Evolutionary conservation across 495 filamentous ascomycete genomes (phyloP).

Genomic region (Eremomyces bilateralis): DNA sequence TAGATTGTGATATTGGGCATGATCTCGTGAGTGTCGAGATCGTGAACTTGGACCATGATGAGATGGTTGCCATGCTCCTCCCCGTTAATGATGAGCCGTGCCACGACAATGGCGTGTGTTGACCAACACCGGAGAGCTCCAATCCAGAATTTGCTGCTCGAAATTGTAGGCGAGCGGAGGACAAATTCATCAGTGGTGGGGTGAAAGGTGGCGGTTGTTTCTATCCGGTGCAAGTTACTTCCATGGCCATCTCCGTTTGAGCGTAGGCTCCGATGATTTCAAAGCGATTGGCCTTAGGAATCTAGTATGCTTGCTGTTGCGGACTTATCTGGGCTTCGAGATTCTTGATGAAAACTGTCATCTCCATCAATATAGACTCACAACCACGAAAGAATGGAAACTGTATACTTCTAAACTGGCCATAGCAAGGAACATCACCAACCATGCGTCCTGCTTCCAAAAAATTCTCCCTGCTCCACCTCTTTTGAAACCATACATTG

Average conservation of each 20-base stretch:
- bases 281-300: not conserved
- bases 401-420: too few species aligned
- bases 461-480: too few species aligned
- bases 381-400: too few species aligned
- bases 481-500: too few species aligned
- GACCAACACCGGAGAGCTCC: slow-evolving; percentile 12
- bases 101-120: slow-evolving; percentile 14
- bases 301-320: not conserved
- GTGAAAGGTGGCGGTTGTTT: slow-evolving; percentile 16
- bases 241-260: slow-evolving; percentile 14
- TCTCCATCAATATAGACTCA: too few species aligned
- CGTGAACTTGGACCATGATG: slow-evolving; percentile 16
- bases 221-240: slow-evolving; percentile 10
- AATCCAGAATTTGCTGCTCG: slow-evolving; percentile 15
- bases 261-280: not conserved
- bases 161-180: slow-evolving; percentile 13
- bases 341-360: not conserved
- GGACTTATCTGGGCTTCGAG: not conserved
- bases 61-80: slow-evolving; percentile 15
- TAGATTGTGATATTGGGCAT: slow-evolving; percentile 14
- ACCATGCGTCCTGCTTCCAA: too few species aligned
- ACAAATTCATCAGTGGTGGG: slow-evolving; percentile 12
- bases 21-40: slow-evolving; percentile 10
- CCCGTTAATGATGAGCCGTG: slow-evolving; percentile 11
- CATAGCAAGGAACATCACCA: too few species aligned